Evolutionary conservation across 805 yeast genomes (phyloP).

Genomic region (Wickerhamia fluorescens): DNA sequence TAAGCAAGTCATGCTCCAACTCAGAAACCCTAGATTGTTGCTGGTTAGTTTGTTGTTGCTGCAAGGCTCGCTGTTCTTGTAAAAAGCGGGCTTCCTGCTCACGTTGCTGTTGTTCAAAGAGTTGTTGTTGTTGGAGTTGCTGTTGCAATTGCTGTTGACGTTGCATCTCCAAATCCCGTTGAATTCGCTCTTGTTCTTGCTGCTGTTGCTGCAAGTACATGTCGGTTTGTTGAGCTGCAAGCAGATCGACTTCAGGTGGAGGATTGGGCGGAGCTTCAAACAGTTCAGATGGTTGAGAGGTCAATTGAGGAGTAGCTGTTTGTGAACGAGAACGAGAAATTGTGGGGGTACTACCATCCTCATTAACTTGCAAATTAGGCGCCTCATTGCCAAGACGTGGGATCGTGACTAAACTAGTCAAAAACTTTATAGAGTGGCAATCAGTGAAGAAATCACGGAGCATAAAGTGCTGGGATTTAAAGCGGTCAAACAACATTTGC

Average conservation of each 20-base stretch:
- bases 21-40: conserved; percentile 75
- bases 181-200: conserved; percentile 54
- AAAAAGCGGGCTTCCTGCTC: conserved; percentile 63
- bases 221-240: conserved; percentile 50
- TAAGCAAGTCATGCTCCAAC: conserved; percentile 71
- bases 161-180: conserved; percentile 58
- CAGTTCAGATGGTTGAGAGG: conserved; percentile 35
- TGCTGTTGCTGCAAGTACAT: conserved; percentile 39
- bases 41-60: conserved; percentile 64
- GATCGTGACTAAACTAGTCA: conserved; percentile 73
- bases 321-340: conserved; percentile 26
- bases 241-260: conserved; percentile 30
- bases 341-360: conserved; percentile 30
- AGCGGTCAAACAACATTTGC: conserved; percentile 65
- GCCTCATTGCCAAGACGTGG: conserved; percentile 59
- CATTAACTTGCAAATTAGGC: conserved; percentile 48
- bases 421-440: conserved; percentile 75
- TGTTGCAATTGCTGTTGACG: conserved; percentile 59
- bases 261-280: conserved; percentile 27
- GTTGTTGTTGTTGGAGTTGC: conserved; percentile 64
- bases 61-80: conserved; percentile 54
- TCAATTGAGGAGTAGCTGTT: conserved; percentile 30
- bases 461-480: conserved; percentile 61
- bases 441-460: conserved; percentile 83
- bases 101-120: conserved; percentile 68